Evolutionary conservation across 23 red algal genomes (phyloP).

Genomic region (Porphyridium purpureum): DNA sequence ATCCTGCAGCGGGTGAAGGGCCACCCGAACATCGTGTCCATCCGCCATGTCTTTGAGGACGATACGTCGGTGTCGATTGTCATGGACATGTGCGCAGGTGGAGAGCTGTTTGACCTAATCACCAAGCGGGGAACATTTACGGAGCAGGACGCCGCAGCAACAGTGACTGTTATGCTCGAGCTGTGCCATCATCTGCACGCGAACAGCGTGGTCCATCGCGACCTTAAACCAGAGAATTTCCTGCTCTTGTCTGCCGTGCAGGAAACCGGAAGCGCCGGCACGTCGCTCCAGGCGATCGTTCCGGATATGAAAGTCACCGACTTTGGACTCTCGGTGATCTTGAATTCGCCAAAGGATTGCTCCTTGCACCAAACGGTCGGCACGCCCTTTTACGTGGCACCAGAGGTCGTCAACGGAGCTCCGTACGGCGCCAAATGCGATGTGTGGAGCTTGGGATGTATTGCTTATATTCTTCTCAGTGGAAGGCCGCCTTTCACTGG

Average conservation of each 20-base stretch:
- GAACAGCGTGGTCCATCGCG: not conserved
- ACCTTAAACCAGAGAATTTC: not conserved
- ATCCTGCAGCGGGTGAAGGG: no score
- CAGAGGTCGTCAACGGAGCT: not conserved
- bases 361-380: not conserved
- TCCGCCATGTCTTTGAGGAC: not conserved
- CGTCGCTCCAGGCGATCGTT: not conserved
- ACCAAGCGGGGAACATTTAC: not conserved
- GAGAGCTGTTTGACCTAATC: constrained; percentile 1
- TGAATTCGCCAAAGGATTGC: not conserved
- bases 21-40: not conserved
- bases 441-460: not conserved
- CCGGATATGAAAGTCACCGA: not conserved
- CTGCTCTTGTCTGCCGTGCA: not conserved
- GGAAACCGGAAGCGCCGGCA: no score
- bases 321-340: not conserved
- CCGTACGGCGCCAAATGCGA: not conserved
- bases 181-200: not conserved
- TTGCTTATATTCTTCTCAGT: no score
- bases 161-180: not conserved
- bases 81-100: not conserved
- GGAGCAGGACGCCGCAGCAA: not conserved
- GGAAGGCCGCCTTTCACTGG: no score
- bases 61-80: not conserved
- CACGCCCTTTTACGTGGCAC: not conserved